These are phyloP conservation scores for Aethionema arabicum DNA, from an alignment of 345 rosid genomes.

Conservation along the genomic window DNA sequence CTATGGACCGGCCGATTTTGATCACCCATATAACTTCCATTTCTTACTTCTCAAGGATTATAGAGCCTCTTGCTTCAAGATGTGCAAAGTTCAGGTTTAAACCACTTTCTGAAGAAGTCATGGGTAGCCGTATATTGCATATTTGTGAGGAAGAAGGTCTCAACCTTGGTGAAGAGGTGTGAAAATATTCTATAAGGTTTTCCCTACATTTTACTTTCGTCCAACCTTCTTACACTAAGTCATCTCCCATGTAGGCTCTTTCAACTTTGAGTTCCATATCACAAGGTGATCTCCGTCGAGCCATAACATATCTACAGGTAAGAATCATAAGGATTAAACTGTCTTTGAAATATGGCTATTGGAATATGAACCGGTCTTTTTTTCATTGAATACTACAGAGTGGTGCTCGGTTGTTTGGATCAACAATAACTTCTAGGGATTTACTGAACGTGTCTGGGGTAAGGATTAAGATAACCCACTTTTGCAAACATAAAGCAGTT, in stretches of 20 bases:
- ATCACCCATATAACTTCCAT: conserved; percentile 17
- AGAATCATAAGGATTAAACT: conserved; percentile 7
- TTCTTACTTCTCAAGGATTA: conserved; percentile 56
- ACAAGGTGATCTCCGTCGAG: conserved; percentile 98
- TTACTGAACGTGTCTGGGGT: conserved; percentile 85
- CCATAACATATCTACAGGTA: conserved; percentile 95
- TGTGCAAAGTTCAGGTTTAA: conserved; percentile 99
- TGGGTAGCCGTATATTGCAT: conserved; percentile 73
- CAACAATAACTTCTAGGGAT: conserved; percentile 75
- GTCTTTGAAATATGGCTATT: neutral
- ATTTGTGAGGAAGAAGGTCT: conserved; percentile 91
- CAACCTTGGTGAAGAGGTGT: conserved; percentile 68
- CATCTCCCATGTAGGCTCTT: conserved; percentile 55
- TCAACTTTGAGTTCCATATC: conserved; percentile 81
- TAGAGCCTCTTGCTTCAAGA: conserved; percentile 98
- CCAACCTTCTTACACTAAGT: conserved; percentile 10
- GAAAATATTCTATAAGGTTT: conserved; percentile 24
- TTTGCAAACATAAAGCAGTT: conserved; percentile 6
- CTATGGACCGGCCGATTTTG: conserved; percentile 13
- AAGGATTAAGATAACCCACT: conserved; percentile 35
- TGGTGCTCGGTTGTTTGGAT: conserved; percentile 91
- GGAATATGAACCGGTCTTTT: conserved; percentile 7
- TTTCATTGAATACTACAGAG: conserved; percentile 59
- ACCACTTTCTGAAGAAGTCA: conserved; percentile 92
- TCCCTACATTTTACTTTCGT: conserved; percentile 20